These are phyloP conservation scores for Colletotrichum falcatum DNA, from an alignment of 2,329 filamentous ascomycete species.

Conservation along the genomic window DNA sequence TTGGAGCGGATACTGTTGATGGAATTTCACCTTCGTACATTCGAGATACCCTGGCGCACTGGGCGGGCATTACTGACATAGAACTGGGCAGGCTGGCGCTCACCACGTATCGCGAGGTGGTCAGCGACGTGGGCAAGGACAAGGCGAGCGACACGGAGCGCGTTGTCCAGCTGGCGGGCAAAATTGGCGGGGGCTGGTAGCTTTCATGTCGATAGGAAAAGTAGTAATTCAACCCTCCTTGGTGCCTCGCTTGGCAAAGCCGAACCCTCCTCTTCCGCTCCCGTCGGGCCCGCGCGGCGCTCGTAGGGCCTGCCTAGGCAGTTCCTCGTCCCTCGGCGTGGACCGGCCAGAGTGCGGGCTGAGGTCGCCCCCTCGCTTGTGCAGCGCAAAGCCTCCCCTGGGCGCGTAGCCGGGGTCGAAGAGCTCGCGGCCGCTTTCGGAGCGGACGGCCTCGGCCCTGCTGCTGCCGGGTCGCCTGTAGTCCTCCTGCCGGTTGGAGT, in stretches of 20 bases:
- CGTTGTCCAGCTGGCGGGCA: slow-evolving; percentile 89
- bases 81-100: slow-evolving; percentile 78
- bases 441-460: slow-evolving; percentile 42
- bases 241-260: slow-evolving; percentile 76
- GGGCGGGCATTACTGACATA: slow-evolving; percentile 79
- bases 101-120: slow-evolving; percentile 91
- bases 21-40: slow-evolving; percentile 76
- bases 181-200: slow-evolving; percentile 94
- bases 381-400: slow-evolving; percentile 67
- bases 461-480: slow-evolving; percentile 44
- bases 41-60: slow-evolving; percentile 78
- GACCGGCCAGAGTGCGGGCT: slow-evolving; percentile 54
- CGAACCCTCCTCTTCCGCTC: slow-evolving; percentile 81
- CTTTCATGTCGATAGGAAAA: slow-evolving; percentile 28
- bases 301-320: slow-evolving; percentile 77
- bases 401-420: slow-evolving; percentile 81
- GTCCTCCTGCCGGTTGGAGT: slow-evolving; percentile 47
- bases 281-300: slow-evolving; percentile 83
- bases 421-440: slow-evolving; percentile 67
- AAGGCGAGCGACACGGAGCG: slow-evolving; percentile 77
- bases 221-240: slow-evolving; percentile 55
- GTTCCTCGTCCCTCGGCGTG: slow-evolving; percentile 69
- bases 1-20: slow-evolving; percentile 62
- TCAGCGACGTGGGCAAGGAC: slow-evolving; percentile 93
- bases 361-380: slow-evolving; percentile 56